Percentiles rank a stretch among this genome's conserved stretches.
These are phyloP conservation scores for Trifolium pratense DNA, from an alignment of 306 rosid species.

Conservation along the genomic window DNA sequence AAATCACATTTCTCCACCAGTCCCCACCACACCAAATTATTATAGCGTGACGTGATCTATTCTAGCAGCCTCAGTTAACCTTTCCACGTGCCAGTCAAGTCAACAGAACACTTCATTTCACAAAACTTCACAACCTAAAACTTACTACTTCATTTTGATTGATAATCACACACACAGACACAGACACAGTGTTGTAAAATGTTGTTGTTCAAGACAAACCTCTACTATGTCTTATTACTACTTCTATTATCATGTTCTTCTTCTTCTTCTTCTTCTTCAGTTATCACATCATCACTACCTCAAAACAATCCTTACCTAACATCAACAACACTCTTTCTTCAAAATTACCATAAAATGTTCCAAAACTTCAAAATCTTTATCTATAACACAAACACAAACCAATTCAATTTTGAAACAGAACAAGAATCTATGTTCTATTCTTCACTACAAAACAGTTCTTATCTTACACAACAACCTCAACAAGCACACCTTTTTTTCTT, in stretches of 20 bases:
- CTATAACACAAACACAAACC: conserved; percentile 46
- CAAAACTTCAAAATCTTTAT: conserved; percentile 55
- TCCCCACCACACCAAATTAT: no score
- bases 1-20: no score
- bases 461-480: conserved; percentile 49
- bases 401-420: conserved; percentile 41
- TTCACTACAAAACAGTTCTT: conserved; percentile 51
- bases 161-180: no score
- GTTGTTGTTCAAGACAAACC: conserved; percentile 8
- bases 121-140: no score
- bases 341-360: conserved; percentile 62
- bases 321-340: conserved; percentile 51
- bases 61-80: no score
- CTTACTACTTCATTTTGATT: no score
- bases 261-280: conserved; percentile 30
- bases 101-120: no score
- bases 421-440: conserved; percentile 58
- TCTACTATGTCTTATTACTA: neutral
- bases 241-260: conserved; percentile 17
- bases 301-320: conserved; percentile 55
- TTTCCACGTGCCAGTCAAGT: no score
- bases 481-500: conserved; percentile 72
- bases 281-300: neutral
- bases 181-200: neutral
- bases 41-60: no score